A percentile compares a stretch with the other conserved stretches of the same genome.
Evolutionary conservation across 139 green algal genomes (phyloP).

Genomic region (Coelastrella sp.): DNA sequence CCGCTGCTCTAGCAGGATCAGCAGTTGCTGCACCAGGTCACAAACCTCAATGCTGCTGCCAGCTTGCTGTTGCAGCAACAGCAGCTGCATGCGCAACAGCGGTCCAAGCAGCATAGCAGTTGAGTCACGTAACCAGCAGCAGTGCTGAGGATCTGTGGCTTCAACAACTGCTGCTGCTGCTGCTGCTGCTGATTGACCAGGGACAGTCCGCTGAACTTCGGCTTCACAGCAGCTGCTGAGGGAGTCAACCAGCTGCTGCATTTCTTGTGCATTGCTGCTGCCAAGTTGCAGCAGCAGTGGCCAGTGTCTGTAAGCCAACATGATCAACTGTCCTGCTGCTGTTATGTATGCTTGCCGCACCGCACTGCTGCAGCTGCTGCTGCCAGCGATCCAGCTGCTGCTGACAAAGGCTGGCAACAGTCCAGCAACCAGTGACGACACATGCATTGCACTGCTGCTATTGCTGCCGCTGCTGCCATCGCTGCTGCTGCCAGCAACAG

Average conservation of each 20-base stretch:
- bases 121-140: slow-evolving; percentile 20
- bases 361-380: background rate
- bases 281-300: background rate
- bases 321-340: slow-evolving; percentile 12
- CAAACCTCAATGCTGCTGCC: slow-evolving; percentile 26
- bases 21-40: background rate
- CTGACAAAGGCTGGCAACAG: slow-evolving; percentile 39
- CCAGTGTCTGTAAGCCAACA: slow-evolving; percentile 33
- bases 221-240: background rate
- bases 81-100: background rate
- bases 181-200: background rate
- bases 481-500: slow-evolving; percentile 4
- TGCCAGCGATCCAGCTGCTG: slow-evolving; percentile 27
- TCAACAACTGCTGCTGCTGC: background rate
- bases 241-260: background rate
- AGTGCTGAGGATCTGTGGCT: slow-evolving; percentile 24
- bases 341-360: slow-evolving; percentile 46
- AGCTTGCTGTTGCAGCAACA: slow-evolving; percentile 33
- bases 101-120: slow-evolving; percentile 22
- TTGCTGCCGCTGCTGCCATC: background rate
- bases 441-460: slow-evolving; percentile 7
- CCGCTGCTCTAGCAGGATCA: slow-evolving; percentile 26
- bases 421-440: background rate
- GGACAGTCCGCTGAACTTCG: background rate
- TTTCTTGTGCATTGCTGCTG: background rate